Percentiles rank a stretch among this genome's conserved stretches.
Evolutionary conservation across 352 stramenopile genomes (phyloP).

Genomic region (Globisporangium paroecandrum): DNA sequence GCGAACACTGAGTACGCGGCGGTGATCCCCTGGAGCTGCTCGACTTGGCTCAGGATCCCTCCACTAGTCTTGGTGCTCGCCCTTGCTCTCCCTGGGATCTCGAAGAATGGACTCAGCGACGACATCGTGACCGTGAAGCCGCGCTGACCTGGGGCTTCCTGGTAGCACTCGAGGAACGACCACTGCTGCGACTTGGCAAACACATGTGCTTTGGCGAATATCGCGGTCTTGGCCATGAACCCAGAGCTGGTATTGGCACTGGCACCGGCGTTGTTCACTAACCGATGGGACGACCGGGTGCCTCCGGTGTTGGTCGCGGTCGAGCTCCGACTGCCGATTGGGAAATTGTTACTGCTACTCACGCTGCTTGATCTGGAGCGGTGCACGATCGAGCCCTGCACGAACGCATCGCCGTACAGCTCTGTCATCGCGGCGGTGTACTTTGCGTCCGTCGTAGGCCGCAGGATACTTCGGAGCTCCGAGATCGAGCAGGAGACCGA

Average conservation of each 20-base stretch:
- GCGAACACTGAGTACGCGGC: constrained; percentile 24
- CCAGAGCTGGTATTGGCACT: background rate
- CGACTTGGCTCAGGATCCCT: background rate
- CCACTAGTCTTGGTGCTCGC: background rate
- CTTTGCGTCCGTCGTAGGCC: constrained; percentile 11
- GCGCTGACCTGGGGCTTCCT: constrained; percentile 13
- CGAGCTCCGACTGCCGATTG: background rate
- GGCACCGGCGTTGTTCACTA: background rate
- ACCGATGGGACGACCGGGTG: background rate
- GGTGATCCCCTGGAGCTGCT: constrained; percentile 29
- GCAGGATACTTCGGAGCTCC: constrained; percentile 18
- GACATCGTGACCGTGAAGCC: constrained; percentile 41
- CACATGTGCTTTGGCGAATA: constrained; percentile 39
- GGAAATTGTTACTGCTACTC: background rate
- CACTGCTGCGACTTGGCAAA: constrained; percentile 49
- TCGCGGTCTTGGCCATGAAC: constrained; percentile 45
- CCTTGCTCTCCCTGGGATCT: background rate
- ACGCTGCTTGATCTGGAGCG: background rate
- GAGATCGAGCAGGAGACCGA: constrained; percentile 19
- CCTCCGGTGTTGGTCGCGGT: background rate
- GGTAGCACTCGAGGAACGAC: constrained; percentile 37
- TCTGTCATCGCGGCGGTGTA: constrained; percentile 15
- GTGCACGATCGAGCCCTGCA: constrained; percentile 18
- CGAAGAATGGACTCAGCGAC: constrained; percentile 24
- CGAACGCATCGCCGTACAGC: constrained; percentile 20